These are phyloP conservation scores for Acrocalymma vagum DNA, from an alignment of 2,329 filamentous ascomycete genomes.

Conservation along the genomic window DNA sequence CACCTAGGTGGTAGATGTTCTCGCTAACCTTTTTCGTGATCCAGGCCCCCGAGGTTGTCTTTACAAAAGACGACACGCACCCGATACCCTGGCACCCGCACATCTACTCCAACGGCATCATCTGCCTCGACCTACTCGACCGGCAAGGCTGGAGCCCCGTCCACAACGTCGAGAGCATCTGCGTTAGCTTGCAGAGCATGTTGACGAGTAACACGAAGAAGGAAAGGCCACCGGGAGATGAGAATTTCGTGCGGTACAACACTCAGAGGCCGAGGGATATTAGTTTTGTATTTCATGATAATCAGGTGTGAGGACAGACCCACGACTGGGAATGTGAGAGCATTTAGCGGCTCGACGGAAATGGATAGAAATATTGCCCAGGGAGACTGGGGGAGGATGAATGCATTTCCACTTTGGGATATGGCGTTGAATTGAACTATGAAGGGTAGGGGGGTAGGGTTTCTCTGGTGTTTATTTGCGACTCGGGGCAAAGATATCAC, in stretches of 20 bases:
- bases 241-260: slow-evolving; percentile 86
- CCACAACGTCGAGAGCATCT: slow-evolving; percentile 95
- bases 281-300: slow-evolving; percentile 93
- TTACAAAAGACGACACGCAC: slow-evolving; percentile 69
- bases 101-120: slow-evolving; percentile 98
- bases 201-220: slow-evolving; percentile 92
- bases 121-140: slow-evolving; percentile 92
- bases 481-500: too few relatives aligned
- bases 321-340: neutral
- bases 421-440: too few relatives aligned
- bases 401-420: neutral
- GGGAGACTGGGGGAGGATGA: too few relatives aligned
- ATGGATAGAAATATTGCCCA: too few relatives aligned
- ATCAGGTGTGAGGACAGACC: slow-evolving; percentile 58
- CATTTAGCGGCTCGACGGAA: too few relatives aligned
- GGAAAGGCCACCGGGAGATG: slow-evolving; percentile 89
- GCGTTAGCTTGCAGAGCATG: slow-evolving; percentile 98
- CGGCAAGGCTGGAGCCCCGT: slow-evolving; percentile 93
- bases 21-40: neutral
- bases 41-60: slow-evolving; percentile 93
- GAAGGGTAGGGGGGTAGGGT: too few relatives aligned
- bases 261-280: slow-evolving; percentile 85
- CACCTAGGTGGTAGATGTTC: neutral
- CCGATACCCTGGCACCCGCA: slow-evolving; percentile 94
- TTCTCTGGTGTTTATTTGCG: too few relatives aligned